Evolutionary conservation across 225 moss, liverwort and hornwort genomes (phyloP).

Genomic region (Marchantia paleacea): DNA sequence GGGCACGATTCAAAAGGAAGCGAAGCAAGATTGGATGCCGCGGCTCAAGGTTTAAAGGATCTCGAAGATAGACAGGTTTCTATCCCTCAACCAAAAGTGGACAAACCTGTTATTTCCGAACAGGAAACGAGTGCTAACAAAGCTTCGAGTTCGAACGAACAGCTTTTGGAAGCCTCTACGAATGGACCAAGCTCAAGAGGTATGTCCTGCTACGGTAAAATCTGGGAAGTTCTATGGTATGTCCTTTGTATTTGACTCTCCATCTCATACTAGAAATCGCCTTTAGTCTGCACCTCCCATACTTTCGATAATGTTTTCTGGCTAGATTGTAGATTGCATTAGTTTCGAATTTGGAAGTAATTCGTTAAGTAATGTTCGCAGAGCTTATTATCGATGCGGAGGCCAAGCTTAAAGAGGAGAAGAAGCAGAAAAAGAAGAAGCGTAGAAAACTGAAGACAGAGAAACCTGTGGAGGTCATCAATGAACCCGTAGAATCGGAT

Average conservation of each 20-base stretch:
- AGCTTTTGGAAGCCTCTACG: background rate
- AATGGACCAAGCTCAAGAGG: constrained; percentile 9
- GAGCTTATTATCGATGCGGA: background rate
- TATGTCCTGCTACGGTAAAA: constrained; percentile 4
- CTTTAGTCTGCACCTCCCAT: background rate
- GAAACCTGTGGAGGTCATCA: constrained; percentile 6
- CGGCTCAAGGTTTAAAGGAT: background rate
- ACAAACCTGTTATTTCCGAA: background rate
- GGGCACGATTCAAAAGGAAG: background rate
- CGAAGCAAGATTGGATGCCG: background rate
- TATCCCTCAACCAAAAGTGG: background rate
- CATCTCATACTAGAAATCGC: background rate
- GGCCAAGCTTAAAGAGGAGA: constrained; percentile 8
- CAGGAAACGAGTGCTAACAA: background rate
- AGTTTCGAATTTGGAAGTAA: background rate
- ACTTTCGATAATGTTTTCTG: background rate
- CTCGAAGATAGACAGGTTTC: background rate
- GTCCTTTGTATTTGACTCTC: background rate
- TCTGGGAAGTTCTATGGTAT: background rate
- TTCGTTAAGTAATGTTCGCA: background rate
- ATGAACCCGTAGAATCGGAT: background rate
- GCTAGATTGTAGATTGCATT: background rate
- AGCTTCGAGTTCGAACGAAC: background rate
- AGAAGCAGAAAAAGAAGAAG: constrained; percentile 18
- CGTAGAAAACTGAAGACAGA: background rate